Base-by-base conservation (phyloP, 345 rosid species). In the Moricandia arvensis region DNA sequence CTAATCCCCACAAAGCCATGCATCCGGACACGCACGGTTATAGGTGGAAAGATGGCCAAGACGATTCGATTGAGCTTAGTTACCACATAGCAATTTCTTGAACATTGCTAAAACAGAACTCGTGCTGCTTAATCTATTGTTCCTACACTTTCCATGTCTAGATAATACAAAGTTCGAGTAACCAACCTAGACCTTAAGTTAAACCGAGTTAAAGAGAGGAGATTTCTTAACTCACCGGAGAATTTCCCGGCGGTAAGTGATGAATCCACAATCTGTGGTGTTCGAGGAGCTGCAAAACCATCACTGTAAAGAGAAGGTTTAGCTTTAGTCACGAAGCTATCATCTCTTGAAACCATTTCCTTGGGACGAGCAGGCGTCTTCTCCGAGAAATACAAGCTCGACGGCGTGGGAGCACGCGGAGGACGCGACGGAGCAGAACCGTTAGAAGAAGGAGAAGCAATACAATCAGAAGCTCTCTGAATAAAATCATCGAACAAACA, bases 391-490 rank as follows among this genome's bases (percentile, higher is more conserved):
- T 54, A 31, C 73, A 83, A 87, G 6, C 83, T 69, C 63, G 68
- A 43, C 16, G 68, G 72, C 57, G 76, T n/a, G n/a, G n/a, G n/a
- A n/a, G n/a, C n/a, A n/a, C n/a, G n/a, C n/a, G 64, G 54, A 59
- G 59, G 8, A 0, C 12, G 72, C 0, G 80, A 43, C 54, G 76
- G 66, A 73, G 73, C 66, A 66, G 64, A 37, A 51, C 55, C 65
- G n/a, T 61, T 80, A 29, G 87, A 53, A 30, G 88, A 68, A 7
- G 90, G 78, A 54, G 89, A 75, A 66, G 88, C 65, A 31, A 94
- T 64, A 69, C 98, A 92, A 72, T 81, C 80, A 35, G 96, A 90
- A 75, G 98, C 99, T 83, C 93, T 88, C 47, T 92, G 97, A 47
- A 95, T 87, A 29, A 76, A 87, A 61, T 92, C 96, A 63, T 93